Conservation (phyloP, 495 filamentous ascomycete genomes). For the Lophiostoma macrostomum region DNA sequence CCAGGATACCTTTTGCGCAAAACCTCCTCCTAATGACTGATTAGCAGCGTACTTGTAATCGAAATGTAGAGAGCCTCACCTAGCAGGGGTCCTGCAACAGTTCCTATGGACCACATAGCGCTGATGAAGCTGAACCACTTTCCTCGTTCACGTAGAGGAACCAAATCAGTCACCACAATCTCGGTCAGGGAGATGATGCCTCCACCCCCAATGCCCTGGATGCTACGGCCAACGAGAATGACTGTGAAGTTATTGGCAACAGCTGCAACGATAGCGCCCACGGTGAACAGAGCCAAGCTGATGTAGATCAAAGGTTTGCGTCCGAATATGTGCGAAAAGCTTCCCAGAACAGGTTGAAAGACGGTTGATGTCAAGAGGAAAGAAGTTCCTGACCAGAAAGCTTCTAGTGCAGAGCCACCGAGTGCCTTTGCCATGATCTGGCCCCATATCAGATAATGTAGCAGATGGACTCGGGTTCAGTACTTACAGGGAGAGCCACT, state of each 20-base stretch:
- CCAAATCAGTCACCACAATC: constrained; percentile 64
- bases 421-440: constrained; percentile 52
- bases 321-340: constrained; percentile 53
- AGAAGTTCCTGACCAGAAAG: constrained; percentile 58
- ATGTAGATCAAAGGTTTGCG: constrained; percentile 49
- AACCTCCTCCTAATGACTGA: constrained; percentile 48
- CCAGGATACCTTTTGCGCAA: constrained; percentile 64
- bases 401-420: constrained; percentile 54
- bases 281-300: constrained; percentile 52
- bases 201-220: constrained; percentile 73
- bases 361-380: constrained; percentile 52
- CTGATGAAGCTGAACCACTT: constrained; percentile 45
- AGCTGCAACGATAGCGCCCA: constrained; percentile 58
- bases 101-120: constrained; percentile 54
- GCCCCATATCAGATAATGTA: neutral
- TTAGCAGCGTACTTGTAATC: no score
- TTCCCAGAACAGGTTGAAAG: constrained; percentile 39
- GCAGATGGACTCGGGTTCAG: neutral
- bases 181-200: constrained; percentile 63
- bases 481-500: constrained; percentile 64
- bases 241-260: constrained; percentile 58
- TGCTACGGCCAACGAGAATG: constrained; percentile 60
- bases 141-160: constrained; percentile 51
- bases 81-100: constrained; percentile 64
- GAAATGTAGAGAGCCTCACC: constrained; percentile 32